Evolutionary conservation across 495 filamentous ascomycete genomes (phyloP), one percentile per base, ranked within the genome.

Genomic region (Astrocystis sublimbata): DNA sequence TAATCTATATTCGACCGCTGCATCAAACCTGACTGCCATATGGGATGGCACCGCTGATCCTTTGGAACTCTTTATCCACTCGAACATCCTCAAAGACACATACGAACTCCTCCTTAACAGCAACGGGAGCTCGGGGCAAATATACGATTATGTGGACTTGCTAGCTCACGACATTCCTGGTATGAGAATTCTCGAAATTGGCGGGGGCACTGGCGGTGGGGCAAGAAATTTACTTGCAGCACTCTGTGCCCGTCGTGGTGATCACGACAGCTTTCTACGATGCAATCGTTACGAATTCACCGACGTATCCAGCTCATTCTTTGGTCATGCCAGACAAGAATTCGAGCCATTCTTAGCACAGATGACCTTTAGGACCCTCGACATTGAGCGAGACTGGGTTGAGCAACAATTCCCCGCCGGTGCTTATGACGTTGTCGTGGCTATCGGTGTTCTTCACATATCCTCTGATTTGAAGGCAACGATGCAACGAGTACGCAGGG

Each of bases 301-400:
- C 0, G 83, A 86, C 58, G 73, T 85, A 6, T 83, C 81, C 1
- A 49, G 75, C 0, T 73, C 68, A 0, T 84, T 81, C 53, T 79
- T 84, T 28, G 76, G 77, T 36, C 66, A 68, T 24, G 72, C 72
- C 0, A 47, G 63, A 15, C 61, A 69, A 7, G 36, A 62, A 8
- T 71, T 71, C 13, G 30, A 13, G 0, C 9, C 41, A 4, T 53
- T 40, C 21, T 17, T 47, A 21, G 19, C 58, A 6, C 63, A 64
- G 28, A 65, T 76, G 62, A 62, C 30, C 1, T 76, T 74, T 56
- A 42, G 50, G 2, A 65, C 47, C 1, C 60, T 79, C 10, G 70
- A 77, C 43, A 42, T 76, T 13, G 65, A 69, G 17, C 49, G 61
- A 2, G 60, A 66, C 28, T 31, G 63, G 3, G 54, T 23, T 1